Base-by-base conservation (phyloP, 2,329 filamentous ascomycete genomes). In the Proliferodiscus dingleyae region DNA sequence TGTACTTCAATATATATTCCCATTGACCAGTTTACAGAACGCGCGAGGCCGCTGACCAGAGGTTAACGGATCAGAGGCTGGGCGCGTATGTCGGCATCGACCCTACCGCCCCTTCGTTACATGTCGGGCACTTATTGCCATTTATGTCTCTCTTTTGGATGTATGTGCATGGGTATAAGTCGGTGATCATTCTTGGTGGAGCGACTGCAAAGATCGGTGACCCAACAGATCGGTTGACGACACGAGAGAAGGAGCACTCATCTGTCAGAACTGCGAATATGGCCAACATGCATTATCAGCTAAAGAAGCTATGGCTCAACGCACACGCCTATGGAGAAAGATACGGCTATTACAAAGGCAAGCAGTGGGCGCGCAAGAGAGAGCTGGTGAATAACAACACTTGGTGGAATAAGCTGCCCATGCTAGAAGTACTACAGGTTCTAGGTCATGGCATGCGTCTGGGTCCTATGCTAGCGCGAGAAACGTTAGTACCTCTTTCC, bases 131-230 rank as follows among this genome's bases (percentile, higher is more conserved):
- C 61, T 72, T 94, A 5, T 71, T 93, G 11, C 85, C 88, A 18
- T 72, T 91, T 44, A 93, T 93, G 87, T 79, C 85, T 13, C 71
- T 91, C 19, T 89, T 89, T 68, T 91, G 87, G 84, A 77, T 90
- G 71, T 89, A 88, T 68, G 71, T 89, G 53, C 73, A 89, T 61
- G 87, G 88, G 19, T 83, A 84, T 63, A 71, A 77, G 24, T 74
- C 83, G 21, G 71, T 86, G 40, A 82, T 78, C 30, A 70, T 93
- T 45, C 63, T 89, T 46, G 86, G 86, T 37, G 83, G 85, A 56
- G 82, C 85, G 11, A 94, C 88, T 3, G 84, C 82, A 32, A 81
- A 83, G 58, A 79, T 93, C 41, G 88, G 88, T 38, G 88, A 93
- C 58, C 88, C 88, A 1, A 87, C 81, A 3, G 87, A 76, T 50